A percentile compares a stretch with the other conserved stretches of the same genome.
Evolutionary conservation across 2,329 filamentous ascomycete genomes (phyloP).

Genomic region (Botryotinia globosa): DNA sequence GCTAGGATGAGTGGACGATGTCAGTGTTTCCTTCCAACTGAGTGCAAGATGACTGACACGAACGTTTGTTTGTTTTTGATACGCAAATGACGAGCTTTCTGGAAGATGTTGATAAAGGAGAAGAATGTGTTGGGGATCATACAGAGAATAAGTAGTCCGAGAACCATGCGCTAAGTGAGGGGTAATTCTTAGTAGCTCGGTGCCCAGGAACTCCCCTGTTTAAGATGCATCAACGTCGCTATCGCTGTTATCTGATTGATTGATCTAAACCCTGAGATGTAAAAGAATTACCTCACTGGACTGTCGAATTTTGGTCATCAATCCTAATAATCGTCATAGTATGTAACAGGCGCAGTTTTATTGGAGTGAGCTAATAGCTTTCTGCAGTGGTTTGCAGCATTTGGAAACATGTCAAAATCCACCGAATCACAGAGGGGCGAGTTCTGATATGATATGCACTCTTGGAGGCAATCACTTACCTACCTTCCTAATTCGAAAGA

Average conservation of each 20-base stretch:
- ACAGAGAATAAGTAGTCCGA: background rate
- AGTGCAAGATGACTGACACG: background rate
- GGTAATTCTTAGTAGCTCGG: conserved; percentile 16
- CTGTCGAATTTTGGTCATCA: background rate
- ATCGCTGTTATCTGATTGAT: conserved; percentile 17
- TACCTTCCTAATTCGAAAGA: background rate
- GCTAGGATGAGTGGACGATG: background rate
- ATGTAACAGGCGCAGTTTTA: background rate
- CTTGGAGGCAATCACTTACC: background rate
- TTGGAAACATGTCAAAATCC: background rate
- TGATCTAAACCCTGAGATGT: background rate
- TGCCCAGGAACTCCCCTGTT: background rate
- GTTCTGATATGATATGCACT: background rate
- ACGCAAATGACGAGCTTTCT: background rate
- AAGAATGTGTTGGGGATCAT: background rate
- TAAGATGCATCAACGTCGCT: background rate
- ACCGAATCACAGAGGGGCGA: background rate
- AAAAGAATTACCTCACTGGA: background rate
- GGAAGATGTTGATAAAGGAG: background rate
- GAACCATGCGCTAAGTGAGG: conserved; percentile 6
- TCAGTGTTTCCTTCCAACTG: background rate
- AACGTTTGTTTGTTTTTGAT: background rate
- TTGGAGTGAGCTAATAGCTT: background rate
- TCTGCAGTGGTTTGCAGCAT: background rate
- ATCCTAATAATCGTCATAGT: background rate